These are phyloP conservation scores for Escovopsis weberi DNA, from an alignment of 2,329 filamentous ascomycete species.

Conservation along the genomic window DNA sequence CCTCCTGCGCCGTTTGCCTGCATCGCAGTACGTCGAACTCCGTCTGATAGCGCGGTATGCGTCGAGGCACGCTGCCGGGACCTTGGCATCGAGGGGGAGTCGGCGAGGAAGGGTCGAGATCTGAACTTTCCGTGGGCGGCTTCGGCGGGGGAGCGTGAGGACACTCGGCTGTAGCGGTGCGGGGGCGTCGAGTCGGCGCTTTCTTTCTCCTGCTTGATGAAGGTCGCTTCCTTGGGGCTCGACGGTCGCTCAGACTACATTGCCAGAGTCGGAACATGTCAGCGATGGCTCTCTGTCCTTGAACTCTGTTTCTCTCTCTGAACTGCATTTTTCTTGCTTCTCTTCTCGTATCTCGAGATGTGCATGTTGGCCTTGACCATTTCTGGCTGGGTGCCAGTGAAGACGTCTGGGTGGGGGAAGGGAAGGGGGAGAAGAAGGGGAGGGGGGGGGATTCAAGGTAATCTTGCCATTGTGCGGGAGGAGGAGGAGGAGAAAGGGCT, in stretches of 20 bases:
- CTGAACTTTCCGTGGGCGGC: slow-evolving; percentile 17
- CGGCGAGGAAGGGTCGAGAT: slow-evolving; percentile 15
- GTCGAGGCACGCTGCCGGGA: slow-evolving; percentile 15
- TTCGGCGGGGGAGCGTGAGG: slow-evolving; percentile 21
- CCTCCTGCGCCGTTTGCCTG: slow-evolving; percentile 9
- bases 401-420: too few species aligned
- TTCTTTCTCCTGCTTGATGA: slow-evolving; percentile 12
- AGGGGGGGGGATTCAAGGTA: too few species aligned
- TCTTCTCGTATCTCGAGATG: too few species aligned
- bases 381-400: too few species aligned
- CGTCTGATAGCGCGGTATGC: slow-evolving; percentile 19
- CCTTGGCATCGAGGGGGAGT: slow-evolving; percentile 14
- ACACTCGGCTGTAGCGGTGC: slow-evolving; percentile 15
- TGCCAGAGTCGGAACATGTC: slow-evolving; percentile 1
- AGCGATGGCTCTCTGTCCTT: too few species aligned
- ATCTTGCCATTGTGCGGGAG: background rate
- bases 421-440: too few species aligned
- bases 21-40: slow-evolving; percentile 20
- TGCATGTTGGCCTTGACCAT: too few species aligned
- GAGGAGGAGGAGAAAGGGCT: slow-evolving; percentile 1
- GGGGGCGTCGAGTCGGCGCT: slow-evolving; percentile 13
- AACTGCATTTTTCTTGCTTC: too few species aligned
- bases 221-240: background rate
- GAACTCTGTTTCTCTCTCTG: too few species aligned
- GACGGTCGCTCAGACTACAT: too few species aligned